Base-by-base conservation (phyloP, 257 asterid genomes). In the Nicotiana benthamiana region DNA sequence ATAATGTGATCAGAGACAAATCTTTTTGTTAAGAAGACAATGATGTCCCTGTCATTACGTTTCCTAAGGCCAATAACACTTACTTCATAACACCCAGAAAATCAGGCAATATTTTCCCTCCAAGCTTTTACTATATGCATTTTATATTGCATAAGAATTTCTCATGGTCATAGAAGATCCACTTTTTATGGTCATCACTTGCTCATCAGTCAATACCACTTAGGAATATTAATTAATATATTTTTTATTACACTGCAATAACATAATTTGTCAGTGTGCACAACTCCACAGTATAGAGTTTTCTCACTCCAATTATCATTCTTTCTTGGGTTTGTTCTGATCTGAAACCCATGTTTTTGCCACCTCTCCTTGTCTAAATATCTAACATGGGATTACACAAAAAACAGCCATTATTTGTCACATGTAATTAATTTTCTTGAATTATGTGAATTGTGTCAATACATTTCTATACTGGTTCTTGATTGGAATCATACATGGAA, bases 291-390 rank as follows among this genome's bases (percentile, higher is more conserved):
- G 75, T 32, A 57, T 10, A 60, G 48, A 26, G 62, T 83, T 84
- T n/a, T 88, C 94, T 87, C 93, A 80, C 94, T 90, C 93, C 89
- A 89, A 89, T 87, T 83, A 86, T 87, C n/a, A n/a, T 26, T 75
- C 64, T 63, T 53, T 86, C 82, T 65, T 80, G n/a, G 78, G 79
- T 65, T 61, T 83, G 40, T 80, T 80, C 61, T 80, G 86, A 79
- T 78, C 83, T 77, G 80, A 61, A 72, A 13, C 82, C 86, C 89
- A 72, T 81, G 82, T 74, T 83, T 77, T 83, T 77, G 80, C 82
- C 77, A 48, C 63, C 81, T 43, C 87, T 80, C 86, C 60, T 62
- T 57, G 85, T 75, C 24, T 46, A 86, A 36, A 63, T 60, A 77
- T 85, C 54, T 83, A 83, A 85, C 85, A 89, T 83, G 88, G 88